These are phyloP conservation scores for Eutypa lata DNA, from an alignment of 2,329 filamentous ascomycete genomes.

Conservation along the genomic window DNA sequence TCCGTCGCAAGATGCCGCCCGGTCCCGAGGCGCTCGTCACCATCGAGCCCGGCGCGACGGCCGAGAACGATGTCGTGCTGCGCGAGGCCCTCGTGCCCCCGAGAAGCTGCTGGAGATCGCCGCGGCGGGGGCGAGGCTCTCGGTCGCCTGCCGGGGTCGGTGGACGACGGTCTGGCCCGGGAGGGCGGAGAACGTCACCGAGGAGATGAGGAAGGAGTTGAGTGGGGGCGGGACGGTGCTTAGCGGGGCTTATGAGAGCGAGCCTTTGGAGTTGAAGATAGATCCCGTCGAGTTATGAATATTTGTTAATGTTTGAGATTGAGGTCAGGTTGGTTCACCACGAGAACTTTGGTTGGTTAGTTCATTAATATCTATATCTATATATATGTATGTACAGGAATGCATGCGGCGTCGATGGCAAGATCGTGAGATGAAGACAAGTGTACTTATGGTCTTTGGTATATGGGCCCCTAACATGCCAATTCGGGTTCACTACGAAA, in stretches of 20 bases:
- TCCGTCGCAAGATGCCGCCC: constrained; percentile 40
- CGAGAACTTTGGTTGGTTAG: no score
- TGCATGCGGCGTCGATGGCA: no score
- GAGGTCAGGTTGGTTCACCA: no score
- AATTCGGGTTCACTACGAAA: no score
- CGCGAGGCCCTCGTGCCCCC: constrained; percentile 33
- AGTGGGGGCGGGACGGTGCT: constrained; percentile 18
- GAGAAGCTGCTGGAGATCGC: constrained; percentile 24
- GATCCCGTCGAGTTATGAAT: no score
- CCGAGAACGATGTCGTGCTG: constrained; percentile 33
- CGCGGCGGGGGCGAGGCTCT: constrained; percentile 22
- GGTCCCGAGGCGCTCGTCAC: constrained; percentile 34
- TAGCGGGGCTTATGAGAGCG: constrained; percentile 21
- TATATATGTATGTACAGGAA: no score
- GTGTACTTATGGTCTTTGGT: no score
- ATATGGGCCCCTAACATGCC: no score
- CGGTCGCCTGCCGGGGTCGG: constrained; percentile 32
- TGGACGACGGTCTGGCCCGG: constrained; percentile 37
- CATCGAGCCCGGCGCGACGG: constrained; percentile 34
- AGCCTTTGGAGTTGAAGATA: constrained; percentile 19
- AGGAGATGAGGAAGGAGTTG: constrained; percentile 16
- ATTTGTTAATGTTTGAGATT: no score
- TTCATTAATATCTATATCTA: no score
- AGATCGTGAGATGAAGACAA: no score
- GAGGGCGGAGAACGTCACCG: constrained; percentile 17